Evolutionary conservation across 2,329 filamentous ascomycete species (phyloP).

Genomic region (Kalmusia sp.): DNA sequence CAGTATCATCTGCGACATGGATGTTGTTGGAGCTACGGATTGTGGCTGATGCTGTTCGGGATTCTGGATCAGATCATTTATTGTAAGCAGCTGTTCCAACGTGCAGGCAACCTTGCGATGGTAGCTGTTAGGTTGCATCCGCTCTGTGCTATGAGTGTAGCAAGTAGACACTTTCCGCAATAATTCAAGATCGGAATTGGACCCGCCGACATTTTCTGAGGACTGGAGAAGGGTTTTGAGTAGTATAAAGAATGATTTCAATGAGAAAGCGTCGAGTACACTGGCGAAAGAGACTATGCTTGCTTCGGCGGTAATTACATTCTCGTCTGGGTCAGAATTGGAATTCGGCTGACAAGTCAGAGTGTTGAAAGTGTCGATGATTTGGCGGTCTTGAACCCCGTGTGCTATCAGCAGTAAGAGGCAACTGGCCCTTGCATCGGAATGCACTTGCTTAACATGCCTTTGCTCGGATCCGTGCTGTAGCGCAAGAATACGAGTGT

Average conservation of each 20-base stretch:
- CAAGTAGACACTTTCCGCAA: conserved; percentile 2
- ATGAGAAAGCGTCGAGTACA: not conserved
- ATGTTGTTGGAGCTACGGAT: not conserved
- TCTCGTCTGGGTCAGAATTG: not conserved
- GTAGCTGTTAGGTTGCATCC: conserved; percentile 1
- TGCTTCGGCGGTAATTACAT: not conserved
- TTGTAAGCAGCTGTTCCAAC: not conserved
- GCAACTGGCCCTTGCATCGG: conserved; percentile 5
- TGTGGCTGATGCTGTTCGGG: not conserved
- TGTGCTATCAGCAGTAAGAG: conserved; percentile 7
- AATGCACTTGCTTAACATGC: not conserved
- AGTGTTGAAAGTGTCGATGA: not conserved
- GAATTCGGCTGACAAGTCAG: not conserved
- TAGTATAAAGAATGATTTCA: not conserved
- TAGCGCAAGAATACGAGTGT: conserved; percentile 4
- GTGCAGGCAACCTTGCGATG: conserved; percentile 4
- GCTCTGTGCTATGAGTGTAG: not conserved
- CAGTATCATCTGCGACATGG: not conserved
- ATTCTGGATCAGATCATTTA: not conserved
- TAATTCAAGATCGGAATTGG: not conserved
- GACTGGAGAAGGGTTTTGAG: not conserved
- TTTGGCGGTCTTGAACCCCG: not conserved
- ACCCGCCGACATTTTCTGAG: not conserved
- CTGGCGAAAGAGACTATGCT: not conserved
- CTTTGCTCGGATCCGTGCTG: not conserved